These are phyloP conservation scores for Mallotus nudiflorus DNA, from an alignment of 345 rosid genomes.

Conservation along the genomic window DNA sequence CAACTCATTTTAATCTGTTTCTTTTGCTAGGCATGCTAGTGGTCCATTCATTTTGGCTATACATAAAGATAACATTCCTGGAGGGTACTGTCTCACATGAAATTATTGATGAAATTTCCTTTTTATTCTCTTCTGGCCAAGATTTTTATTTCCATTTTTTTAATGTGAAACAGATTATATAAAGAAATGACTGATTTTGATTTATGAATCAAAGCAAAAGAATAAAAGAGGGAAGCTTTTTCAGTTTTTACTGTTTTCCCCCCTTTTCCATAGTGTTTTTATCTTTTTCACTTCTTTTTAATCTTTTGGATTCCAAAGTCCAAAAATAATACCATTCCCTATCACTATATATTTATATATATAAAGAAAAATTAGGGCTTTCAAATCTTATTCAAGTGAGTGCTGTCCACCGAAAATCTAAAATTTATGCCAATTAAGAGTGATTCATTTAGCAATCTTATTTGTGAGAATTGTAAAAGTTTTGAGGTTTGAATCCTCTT, in stretches of 20 bases:
- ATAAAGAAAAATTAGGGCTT: no score
- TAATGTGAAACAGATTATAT: no score
- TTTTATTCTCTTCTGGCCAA: no score
- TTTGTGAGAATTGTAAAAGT: no score
- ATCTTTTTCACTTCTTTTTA: not conserved
- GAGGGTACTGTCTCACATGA: not conserved
- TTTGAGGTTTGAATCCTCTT: no score
- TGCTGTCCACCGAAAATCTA: no score
- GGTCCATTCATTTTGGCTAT: slow-evolving; percentile 2
- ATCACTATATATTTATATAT: no score
- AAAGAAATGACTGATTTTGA: slow-evolving; percentile 5
- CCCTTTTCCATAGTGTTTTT: not conserved
- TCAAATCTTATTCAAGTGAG: no score
- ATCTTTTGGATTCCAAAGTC: not conserved
- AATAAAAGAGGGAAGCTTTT: not conserved
- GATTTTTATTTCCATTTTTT: no score
- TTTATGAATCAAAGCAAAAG: not conserved
- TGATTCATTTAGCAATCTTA: no score
- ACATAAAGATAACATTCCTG: not conserved
- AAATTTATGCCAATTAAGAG: no score
- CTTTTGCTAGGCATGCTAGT: not conserved
- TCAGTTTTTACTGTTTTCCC: not conserved
- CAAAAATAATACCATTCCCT: no score
- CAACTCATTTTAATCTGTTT: not conserved
- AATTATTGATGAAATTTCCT: not conserved